phyloP scores from a whole-genome alignment of 2,329 filamentous ascomycete species.

The Colletotrichum sublineola region DNA sequence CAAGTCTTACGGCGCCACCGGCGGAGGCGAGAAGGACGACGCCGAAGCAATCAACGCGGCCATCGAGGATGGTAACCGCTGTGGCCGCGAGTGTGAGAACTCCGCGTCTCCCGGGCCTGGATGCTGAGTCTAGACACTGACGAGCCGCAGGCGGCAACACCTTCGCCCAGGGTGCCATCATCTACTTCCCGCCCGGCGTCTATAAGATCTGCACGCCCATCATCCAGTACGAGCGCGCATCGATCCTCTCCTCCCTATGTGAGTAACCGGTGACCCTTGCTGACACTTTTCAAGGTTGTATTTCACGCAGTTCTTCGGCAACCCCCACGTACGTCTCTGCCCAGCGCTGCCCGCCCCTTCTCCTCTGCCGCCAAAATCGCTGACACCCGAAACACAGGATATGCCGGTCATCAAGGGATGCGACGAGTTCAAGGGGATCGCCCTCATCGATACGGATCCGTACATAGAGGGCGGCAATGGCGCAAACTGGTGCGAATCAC shows the following conservation, averaged over 20 bases:
- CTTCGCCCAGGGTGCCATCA: slow-evolving; percentile 44
- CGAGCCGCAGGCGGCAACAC: slow-evolving; percentile 47
- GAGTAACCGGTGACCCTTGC: too few relatives aligned
- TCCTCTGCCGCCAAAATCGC: too few relatives aligned
- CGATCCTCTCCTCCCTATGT: too few relatives aligned
- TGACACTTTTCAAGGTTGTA: slow-evolving; percentile 59
- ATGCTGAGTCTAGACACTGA: too few relatives aligned
- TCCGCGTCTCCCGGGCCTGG: too few relatives aligned
- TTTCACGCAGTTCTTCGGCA: slow-evolving; percentile 69
- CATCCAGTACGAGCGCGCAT: slow-evolving; percentile 54
- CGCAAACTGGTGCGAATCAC: slow-evolving; percentile 48
- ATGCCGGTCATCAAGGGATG: slow-evolving; percentile 7
- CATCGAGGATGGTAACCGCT: slow-evolving; percentile 55
- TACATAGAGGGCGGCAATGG: slow-evolving; percentile 54
- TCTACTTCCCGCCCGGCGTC: slow-evolving; percentile 59
- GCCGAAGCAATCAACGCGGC: slow-evolving; percentile 67
- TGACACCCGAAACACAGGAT: too few relatives aligned
- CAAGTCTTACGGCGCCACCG: slow-evolving; percentile 51
- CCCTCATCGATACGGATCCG: slow-evolving; percentile 77
- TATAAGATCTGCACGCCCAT: slow-evolving; percentile 71
- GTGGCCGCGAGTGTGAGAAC: slow-evolving; percentile 42
- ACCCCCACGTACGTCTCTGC: not conserved
- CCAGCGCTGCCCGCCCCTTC: too few relatives aligned
- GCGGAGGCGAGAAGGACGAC: slow-evolving; percentile 59
- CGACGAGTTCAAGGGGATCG: slow-evolving; percentile 68